Base-by-base conservation (phyloP, 75 land plant species). In the Pinus tabuliformis region DNA sequence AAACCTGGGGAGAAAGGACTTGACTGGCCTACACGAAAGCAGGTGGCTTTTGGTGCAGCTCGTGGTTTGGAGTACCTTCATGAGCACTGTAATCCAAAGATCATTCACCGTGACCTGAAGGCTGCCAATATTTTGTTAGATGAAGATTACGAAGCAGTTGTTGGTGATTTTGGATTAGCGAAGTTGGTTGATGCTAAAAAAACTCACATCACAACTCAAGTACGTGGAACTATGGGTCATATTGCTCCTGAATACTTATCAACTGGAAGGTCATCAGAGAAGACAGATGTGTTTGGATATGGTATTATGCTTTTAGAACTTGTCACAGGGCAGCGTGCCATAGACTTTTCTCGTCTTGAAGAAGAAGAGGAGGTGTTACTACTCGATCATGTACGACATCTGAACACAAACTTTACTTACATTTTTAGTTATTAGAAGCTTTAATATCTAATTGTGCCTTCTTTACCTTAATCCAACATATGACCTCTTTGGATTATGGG, bases 1-100 rank as follows among this genome's bases (percentile, higher is more conserved):
- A 84, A 84, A 75, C 85, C 86, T 26, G 87, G 87, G 62, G 87
- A 87, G 75, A 80, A 73, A 61, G 79, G 75, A 20, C 75, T 87
- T 58, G 84, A 84, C 73, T 89, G 91, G 91, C 71, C 82, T 26
- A 74, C 81, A 26, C 84, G 91, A 70, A 89, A 86, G 59, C 80
- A 74, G 2, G 74, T 89, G 13, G 88, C 91, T 59, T 71, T 86
- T 63, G 91, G 91, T 36, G 82, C 89, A 61, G 91, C 91, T 36
- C 83, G 82, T 61, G 91, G 91, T 28, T 73, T 90, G 81, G 92
- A 87, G 79, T 90, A 90, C 59, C 81, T 90, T n/a, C 92, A 90
- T 57, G 81, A 86, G 63, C 78, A 83, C 59, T 90, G 92, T 74
- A 86, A 72, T 68, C 92, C 88, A 7, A 81, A 85, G 79, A 90